Conservation (phyloP, 2,329 filamentous ascomycete genomes). For the Penicillium oxalicum region DNA sequence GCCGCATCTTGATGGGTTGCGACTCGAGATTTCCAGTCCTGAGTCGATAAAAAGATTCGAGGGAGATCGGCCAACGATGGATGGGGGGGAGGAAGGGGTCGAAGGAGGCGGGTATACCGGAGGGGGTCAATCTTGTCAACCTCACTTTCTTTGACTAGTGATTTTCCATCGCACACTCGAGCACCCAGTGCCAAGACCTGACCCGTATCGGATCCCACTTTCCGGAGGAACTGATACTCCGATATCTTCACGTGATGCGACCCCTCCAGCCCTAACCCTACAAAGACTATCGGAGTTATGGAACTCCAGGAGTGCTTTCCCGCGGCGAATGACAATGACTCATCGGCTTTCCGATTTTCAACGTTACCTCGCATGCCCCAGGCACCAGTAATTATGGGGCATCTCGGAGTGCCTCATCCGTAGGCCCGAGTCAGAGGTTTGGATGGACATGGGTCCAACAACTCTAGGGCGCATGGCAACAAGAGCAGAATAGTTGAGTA, state of each 20-base stretch:
- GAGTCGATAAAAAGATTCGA: constrained; percentile 16
- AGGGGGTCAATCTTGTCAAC: constrained; percentile 29
- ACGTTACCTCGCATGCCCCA: not conserved
- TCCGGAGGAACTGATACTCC: constrained; percentile 22
- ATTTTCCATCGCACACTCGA: constrained; percentile 40
- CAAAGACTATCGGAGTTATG: not conserved
- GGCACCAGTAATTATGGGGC: not conserved
- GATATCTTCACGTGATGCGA: constrained; percentile 25
- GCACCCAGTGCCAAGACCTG: constrained; percentile 31
- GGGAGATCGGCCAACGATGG: constrained; percentile 13
- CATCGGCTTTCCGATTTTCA: not conserved
- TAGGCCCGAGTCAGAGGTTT: too few relatives aligned
- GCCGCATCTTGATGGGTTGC: constrained; percentile 67
- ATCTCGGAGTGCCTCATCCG: too few relatives aligned
- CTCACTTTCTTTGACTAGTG: constrained; percentile 28
- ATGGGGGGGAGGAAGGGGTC: constrained; percentile 19
- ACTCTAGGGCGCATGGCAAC: too few relatives aligned
- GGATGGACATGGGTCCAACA: too few relatives aligned
- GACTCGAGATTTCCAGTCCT: too few relatives aligned
- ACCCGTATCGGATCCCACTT: constrained; percentile 18
- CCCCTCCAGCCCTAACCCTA: constrained; percentile 23
- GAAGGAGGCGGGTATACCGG: constrained; percentile 21
- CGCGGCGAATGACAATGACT: constrained; percentile 1
- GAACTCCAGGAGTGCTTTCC: not conserved
- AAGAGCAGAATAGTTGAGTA: too few relatives aligned